Conservation (phyloP, 176 grass and related monocot species). For the Oryza rufipogon region DNA sequence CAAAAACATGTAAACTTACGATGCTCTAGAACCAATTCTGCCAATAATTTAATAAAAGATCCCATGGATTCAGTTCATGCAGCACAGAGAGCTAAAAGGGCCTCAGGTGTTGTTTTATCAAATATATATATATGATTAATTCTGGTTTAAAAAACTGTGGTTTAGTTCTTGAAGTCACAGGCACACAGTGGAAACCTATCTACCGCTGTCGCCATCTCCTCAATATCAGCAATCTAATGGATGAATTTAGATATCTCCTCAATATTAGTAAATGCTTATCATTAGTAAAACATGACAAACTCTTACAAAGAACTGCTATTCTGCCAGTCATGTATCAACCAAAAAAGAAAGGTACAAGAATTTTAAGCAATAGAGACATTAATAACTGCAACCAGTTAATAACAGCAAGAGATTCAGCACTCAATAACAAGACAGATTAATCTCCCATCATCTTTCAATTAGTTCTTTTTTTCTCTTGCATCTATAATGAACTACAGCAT, state of each 20-base stretch:
- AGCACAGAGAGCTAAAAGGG: background rate
- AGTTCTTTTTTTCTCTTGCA: background rate
- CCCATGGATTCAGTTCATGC: background rate
- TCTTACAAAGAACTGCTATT: background rate
- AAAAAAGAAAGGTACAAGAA: background rate
- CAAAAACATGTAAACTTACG: too few relatives aligned
- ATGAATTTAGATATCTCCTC: background rate
- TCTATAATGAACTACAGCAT: background rate
- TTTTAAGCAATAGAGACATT: background rate
- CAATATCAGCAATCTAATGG: background rate
- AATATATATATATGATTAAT: slow-evolving; percentile 21
- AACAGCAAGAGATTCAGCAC: background rate
- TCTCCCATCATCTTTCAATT: background rate
- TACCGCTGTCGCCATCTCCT: background rate
- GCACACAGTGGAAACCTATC: background rate
- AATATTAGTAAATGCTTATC: background rate
- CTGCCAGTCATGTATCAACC: background rate
- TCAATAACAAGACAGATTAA: slow-evolving; percentile 3
- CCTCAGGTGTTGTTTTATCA: background rate
- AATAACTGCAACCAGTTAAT: background rate
- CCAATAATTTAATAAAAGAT: background rate
- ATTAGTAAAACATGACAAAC: background rate
- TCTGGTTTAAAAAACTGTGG: background rate
- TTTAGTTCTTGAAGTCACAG: background rate
- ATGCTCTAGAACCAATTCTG: too few relatives aligned